Conservation (phyloP, 2,329 filamentous ascomycete genomes). For the Corinectria fuckeliana region DNA sequence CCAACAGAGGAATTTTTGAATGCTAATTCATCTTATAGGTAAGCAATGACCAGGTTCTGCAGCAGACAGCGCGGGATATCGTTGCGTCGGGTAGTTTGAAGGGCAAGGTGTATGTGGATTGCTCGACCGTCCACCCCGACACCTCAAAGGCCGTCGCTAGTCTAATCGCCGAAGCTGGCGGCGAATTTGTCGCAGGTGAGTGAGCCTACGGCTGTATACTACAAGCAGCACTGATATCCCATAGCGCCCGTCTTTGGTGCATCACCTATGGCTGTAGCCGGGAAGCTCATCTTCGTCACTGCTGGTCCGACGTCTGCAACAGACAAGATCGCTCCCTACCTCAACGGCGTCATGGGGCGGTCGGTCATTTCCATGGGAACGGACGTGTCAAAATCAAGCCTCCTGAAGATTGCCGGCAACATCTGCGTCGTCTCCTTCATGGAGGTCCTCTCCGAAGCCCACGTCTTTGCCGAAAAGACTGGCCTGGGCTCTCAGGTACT, state of each 20-base stretch:
- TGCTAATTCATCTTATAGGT: neutral
- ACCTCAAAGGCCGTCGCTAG: slow-evolving; percentile 41
- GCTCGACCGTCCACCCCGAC: slow-evolving; percentile 38
- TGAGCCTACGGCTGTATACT: neutral
- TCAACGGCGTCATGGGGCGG: slow-evolving; percentile 48
- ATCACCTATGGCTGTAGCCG: slow-evolving; percentile 49
- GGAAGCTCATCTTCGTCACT: slow-evolving; percentile 51
- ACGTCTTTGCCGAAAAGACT: slow-evolving; percentile 41
- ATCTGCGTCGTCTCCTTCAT: slow-evolving; percentile 38
- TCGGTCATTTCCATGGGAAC: slow-evolving; percentile 50
- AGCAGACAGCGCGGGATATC: slow-evolving; percentile 9
- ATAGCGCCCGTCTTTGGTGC: slow-evolving; percentile 50
- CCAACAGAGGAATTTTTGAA: neutral
- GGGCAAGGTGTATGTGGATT: slow-evolving; percentile 32
- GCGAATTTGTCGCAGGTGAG: slow-evolving; percentile 17
- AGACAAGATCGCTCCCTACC: slow-evolving; percentile 44
- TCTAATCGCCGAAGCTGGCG: slow-evolving; percentile 10
- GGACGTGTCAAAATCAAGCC: slow-evolving; percentile 47
- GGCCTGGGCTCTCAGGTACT: slow-evolving; percentile 33
- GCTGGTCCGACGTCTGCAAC: slow-evolving; percentile 45
- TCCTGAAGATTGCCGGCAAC: slow-evolving; percentile 53
- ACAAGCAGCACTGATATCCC: neutral
- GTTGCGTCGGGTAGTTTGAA: slow-evolving; percentile 3
- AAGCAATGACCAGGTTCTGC: slow-evolving; percentile 1
- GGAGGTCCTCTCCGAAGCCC: slow-evolving; percentile 40